Conservation (phyloP, 2,329 filamentous ascomycete species). For the Diaporthe sp. region DNA sequence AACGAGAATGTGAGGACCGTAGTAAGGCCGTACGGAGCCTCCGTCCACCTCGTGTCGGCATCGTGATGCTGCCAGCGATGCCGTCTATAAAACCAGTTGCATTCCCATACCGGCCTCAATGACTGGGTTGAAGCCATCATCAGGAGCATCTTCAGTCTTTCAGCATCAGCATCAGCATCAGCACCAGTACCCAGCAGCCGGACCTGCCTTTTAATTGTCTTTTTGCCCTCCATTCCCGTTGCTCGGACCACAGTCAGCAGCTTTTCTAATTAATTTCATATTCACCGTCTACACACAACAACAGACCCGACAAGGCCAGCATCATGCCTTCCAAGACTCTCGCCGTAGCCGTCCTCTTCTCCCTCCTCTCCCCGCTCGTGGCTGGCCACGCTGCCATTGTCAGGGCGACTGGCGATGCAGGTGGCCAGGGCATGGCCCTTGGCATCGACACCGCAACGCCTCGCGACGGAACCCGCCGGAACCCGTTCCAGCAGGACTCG, state of each 20-base stretch:
- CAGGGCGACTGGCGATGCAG: slow-evolving; percentile 68
- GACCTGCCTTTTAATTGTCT: slow-evolving; percentile 11
- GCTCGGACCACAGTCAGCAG: not conserved
- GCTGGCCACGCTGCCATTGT: slow-evolving; percentile 74
- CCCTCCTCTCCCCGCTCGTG: slow-evolving; percentile 65
- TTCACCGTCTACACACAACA: not conserved
- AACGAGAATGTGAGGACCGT: not conserved
- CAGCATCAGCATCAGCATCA: slow-evolving; percentile 31
- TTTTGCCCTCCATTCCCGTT: not conserved
- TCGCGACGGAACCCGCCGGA: slow-evolving; percentile 71
- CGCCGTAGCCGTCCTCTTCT: slow-evolving; percentile 45
- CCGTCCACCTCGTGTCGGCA: not conserved
- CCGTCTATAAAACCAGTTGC: not conserved
- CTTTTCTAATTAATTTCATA: not conserved
- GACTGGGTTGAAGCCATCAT: slow-evolving; percentile 1
- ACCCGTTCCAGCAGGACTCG: slow-evolving; percentile 75
- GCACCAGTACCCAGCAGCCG: slow-evolving; percentile 27
- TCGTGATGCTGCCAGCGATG: slow-evolving; percentile 19
- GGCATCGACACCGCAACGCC: slow-evolving; percentile 69
- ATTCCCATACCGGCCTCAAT: not conserved
- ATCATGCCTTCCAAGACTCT: slow-evolving; percentile 25
- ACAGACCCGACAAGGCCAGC: not conserved
- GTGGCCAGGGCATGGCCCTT: slow-evolving; percentile 67
- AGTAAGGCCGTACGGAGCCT: not conserved
- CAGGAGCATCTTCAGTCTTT: slow-evolving; percentile 28